Percentiles rank a stretch among this genome's conserved stretches.
These are phyloP conservation scores for Syzygium grande DNA, from an alignment of 345 rosid genomes.

Conservation along the genomic window DNA sequence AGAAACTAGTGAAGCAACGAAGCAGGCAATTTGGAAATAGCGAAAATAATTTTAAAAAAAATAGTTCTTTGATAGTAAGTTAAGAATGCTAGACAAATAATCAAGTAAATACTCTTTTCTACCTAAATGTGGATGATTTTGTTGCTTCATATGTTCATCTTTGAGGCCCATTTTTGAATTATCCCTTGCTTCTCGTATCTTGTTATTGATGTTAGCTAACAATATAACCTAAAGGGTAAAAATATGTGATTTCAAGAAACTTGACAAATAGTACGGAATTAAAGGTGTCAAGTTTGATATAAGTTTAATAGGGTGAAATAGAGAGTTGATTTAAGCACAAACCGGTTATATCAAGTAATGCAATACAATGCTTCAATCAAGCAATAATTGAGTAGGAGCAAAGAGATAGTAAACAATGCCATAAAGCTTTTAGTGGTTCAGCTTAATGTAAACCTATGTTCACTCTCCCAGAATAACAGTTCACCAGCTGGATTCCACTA, in stretches of 20 bases:
- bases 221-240: neutral
- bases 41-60: neutral
- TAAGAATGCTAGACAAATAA: neutral
- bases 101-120: too few relatives aligned
- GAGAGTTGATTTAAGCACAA: too few relatives aligned
- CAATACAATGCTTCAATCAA: too few relatives aligned
- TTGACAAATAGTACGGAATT: neutral
- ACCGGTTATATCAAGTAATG: too few relatives aligned
- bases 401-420: neutral
- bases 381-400: too few relatives aligned
- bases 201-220: neutral
- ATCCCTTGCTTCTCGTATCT: neutral
- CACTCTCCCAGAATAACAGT: neutral
- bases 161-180: neutral
- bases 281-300: neutral
- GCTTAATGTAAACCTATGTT: neutral
- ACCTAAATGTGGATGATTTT: neutral
- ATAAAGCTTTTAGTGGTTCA: accelerated
- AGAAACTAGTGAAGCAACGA: neutral
- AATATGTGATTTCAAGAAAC: neutral
- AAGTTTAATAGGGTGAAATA: too few relatives aligned
- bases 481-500: neutral
- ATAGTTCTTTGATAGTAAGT: neutral
- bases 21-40: neutral
- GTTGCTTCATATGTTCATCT: neutral